Evolutionary conservation across 345 rosid genomes (phyloP).

Genomic region (Hibiscus trionum): DNA sequence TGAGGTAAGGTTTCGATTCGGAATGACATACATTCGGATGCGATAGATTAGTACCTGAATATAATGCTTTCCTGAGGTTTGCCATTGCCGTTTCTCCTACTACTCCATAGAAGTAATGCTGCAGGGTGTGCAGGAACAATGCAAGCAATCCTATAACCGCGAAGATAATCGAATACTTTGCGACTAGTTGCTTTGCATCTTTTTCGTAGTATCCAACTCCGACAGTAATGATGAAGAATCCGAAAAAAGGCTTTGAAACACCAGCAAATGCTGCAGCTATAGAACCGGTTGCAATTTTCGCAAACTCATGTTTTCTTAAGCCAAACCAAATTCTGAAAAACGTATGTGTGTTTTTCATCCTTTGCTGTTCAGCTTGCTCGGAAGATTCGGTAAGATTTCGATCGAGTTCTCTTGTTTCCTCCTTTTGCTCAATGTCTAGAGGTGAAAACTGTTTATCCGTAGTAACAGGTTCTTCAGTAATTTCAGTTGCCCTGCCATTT

Average conservation of each 20-base stretch:
- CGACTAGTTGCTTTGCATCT: constrained; percentile 35
- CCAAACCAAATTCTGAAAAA: constrained; percentile 63
- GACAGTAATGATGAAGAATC: constrained; percentile 47
- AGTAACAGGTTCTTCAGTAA: constrained; percentile 12
- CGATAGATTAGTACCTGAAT: constrained; percentile 33
- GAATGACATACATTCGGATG: background rate
- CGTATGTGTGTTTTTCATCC: constrained; percentile 8
- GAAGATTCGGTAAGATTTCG: constrained; percentile 7
- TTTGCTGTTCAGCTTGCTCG: constrained; percentile 13
- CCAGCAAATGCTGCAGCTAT: constrained; percentile 61
- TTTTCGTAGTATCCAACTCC: constrained; percentile 43
- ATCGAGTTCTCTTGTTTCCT: constrained; percentile 5
- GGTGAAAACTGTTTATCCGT: constrained; percentile 9
- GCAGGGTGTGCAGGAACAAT: constrained; percentile 45
- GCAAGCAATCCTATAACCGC: constrained; percentile 41
- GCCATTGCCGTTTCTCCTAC: constrained; percentile 63
- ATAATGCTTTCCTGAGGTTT: constrained; percentile 45
- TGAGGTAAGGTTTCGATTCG: background rate
- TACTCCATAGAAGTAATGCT: constrained; percentile 59
- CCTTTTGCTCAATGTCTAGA: constrained; percentile 8
- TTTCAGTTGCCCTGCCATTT: constrained; percentile 18
- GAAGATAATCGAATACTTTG: constrained; percentile 37
- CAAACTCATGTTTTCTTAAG: constrained; percentile 30
- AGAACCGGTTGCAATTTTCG: constrained; percentile 33
- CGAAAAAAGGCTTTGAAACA: constrained; percentile 58